Base-by-base conservation (phyloP, 306 rosid species). In the Chamaecrista fasciculata region DNA sequence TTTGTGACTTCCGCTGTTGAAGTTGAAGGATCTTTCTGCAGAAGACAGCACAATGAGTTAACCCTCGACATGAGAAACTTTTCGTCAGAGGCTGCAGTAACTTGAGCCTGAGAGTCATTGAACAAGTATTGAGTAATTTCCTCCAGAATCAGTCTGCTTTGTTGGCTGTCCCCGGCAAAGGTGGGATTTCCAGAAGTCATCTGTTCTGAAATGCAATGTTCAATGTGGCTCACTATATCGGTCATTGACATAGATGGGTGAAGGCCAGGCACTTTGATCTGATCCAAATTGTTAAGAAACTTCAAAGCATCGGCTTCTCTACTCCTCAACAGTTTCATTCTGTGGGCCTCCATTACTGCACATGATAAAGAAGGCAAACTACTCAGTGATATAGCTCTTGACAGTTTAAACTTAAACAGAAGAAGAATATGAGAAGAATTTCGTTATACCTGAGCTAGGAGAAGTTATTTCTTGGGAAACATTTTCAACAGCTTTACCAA, bases 191-290 rank as follows among this genome's bases (percentile, higher is more conserved):
- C 77, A 1, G 83, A 66, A 36, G 75, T 71, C 83, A 84, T 80
- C 68, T 86, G 85, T 68, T 81, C 86, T 1, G 90, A 67, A 44
- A 90, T 86, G 80, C 91, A 90, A 34, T 85, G 39, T 51, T 78
- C 88, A 18, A 90, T 80, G 76, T 84, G 95, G 78, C 25, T 84
- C 6, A 84, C 86, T 6, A 90, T 58, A 82, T 90, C 95, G 6
- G 81, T 81, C 91, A 84, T 81, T 19, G 96, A 90, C 90, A 90
- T 87, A 0, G 88, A 87, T 11, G 88, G 74, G 21, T 77, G 83
- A 56, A 87, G 82, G 55, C 91, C 90, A 2, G 91, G 88, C 55
- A 87, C 79, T 77, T 78, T 87, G 4, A 87, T 84, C 73, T 84
- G 88, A 68, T 86, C 80, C 72, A 83, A 79, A 29, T 78, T 82